Conservation (phyloP, 1,284 basidiomycete genomes). For the Baeospora myosura region DNA sequence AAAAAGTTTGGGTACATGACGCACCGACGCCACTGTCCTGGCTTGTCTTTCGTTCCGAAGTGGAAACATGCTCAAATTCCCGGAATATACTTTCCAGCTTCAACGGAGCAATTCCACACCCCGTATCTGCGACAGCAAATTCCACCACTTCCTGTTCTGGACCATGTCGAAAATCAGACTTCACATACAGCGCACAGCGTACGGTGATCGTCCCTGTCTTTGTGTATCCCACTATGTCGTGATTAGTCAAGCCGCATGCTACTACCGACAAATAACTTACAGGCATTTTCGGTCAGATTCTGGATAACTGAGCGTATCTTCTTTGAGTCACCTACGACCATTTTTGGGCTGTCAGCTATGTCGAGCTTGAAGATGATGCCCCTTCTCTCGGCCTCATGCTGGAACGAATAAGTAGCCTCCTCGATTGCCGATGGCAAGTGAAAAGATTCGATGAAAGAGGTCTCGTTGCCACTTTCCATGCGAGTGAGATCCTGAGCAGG, state of each 20-base stretch:
- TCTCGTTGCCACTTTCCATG: slow-evolving; percentile 75
- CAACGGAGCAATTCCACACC: slow-evolving; percentile 65
- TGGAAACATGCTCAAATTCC: slow-evolving; percentile 82
- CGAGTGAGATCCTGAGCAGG: slow-evolving; percentile 66
- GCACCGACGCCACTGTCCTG: slow-evolving; percentile 45
- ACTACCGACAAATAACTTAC: slow-evolving; percentile 30
- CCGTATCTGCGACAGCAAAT: slow-evolving; percentile 72
- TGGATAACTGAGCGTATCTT: slow-evolving; percentile 80
- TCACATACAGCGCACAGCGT: slow-evolving; percentile 46
- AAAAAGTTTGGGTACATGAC: slow-evolving; percentile 11
- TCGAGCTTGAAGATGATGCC: slow-evolving; percentile 61
- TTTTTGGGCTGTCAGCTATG: slow-evolving; percentile 44
- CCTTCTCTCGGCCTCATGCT: slow-evolving; percentile 65
- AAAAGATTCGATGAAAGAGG: slow-evolving; percentile 79
- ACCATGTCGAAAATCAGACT: slow-evolving; percentile 43
- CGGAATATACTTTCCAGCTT: slow-evolving; percentile 81
- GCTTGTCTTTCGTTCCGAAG: slow-evolving; percentile 31
- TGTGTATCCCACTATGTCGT: slow-evolving; percentile 69
- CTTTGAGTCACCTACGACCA: slow-evolving; percentile 64
- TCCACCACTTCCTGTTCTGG: slow-evolving; percentile 54
- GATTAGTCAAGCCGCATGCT: slow-evolving; percentile 5
- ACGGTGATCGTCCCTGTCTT: slow-evolving; percentile 59
- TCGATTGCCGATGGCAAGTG: slow-evolving; percentile 62
- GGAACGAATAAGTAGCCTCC: slow-evolving; percentile 61
- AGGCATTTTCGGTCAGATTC: slow-evolving; percentile 78